A percentile compares a stretch with the other conserved stretches of the same genome.
Evolutionary conservation across 441 rosid genomes (phyloP).

Genomic region (Adansonia rubrostipa): DNA sequence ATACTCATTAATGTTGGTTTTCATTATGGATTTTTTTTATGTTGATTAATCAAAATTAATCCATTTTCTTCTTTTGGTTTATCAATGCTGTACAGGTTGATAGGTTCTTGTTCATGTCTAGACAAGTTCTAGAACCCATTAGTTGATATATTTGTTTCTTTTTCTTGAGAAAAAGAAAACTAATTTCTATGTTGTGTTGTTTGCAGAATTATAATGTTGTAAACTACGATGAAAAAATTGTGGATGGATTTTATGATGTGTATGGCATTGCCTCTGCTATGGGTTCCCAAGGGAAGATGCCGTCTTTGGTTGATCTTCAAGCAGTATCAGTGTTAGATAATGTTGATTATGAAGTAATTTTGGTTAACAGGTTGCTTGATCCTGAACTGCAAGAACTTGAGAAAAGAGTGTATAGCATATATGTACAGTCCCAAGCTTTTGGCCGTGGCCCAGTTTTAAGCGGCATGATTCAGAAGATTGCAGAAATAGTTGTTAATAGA

Average conservation of each 20-base stretch:
- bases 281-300: constrained; percentile 72
- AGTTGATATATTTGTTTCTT: constrained; percentile 8
- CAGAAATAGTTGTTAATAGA: constrained; percentile 80
- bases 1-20: not conserved
- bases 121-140: constrained; percentile 13
- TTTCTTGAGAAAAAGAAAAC: not conserved
- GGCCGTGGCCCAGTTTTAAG: constrained; percentile 49
- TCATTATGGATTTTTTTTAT: not conserved
- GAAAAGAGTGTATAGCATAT: constrained; percentile 50
- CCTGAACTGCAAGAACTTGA: constrained; percentile 78
- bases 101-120: constrained; percentile 4
- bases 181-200: constrained; percentile 26
- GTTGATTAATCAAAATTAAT: not conserved
- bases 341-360: constrained; percentile 78
- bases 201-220: constrained; percentile 92
- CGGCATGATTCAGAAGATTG: constrained; percentile 80
- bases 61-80: not conserved
- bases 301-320: constrained; percentile 83
- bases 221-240: constrained; percentile 80
- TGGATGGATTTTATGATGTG: constrained; percentile 94
- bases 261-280: constrained; percentile 69
- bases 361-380: constrained; percentile 81
- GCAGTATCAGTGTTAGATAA: constrained; percentile 66
- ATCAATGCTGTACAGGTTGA: not conserved
- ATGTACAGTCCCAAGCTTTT: constrained; percentile 52